A percentile compares a stretch with the other conserved stretches of the same genome.
phyloP scores from a whole-genome alignment of 2,329 filamentous ascomycete species.

The Aureobasidium sp. region DNA sequence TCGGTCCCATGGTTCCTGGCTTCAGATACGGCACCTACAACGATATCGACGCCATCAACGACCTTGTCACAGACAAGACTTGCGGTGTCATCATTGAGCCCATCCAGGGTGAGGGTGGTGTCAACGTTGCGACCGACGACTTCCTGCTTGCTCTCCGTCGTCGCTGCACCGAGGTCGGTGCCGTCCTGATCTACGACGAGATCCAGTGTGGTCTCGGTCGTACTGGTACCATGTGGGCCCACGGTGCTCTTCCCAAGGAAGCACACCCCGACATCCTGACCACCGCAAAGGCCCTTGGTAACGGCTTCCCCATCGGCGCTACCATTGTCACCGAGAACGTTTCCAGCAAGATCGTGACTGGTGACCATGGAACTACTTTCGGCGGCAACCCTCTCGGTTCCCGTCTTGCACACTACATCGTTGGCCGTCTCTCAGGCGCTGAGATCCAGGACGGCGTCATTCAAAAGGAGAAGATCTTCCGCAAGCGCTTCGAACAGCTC shows the following conservation, averaged over 20 bases:
- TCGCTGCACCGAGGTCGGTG: constrained; percentile 78
- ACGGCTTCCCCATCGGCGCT: constrained; percentile 91
- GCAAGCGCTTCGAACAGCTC: constrained; percentile 49
- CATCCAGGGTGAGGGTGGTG: constrained; percentile 93
- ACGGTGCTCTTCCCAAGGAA: constrained; percentile 61
- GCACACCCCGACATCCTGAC: constrained; percentile 92
- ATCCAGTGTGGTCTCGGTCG: constrained; percentile 90
- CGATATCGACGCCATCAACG: constrained; percentile 61
- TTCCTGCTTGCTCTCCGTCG: constrained; percentile 78
- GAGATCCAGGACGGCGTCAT: constrained; percentile 62
- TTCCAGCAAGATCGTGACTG: constrained; percentile 59
- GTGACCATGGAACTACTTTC: constrained; percentile 91
- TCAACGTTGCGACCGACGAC: constrained; percentile 72
- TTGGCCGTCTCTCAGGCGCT: constrained; percentile 64
- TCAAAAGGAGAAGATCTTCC: constrained; percentile 56
- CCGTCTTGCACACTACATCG: constrained; percentile 77
- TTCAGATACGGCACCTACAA: constrained; percentile 85
- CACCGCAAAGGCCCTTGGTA: constrained; percentile 90
- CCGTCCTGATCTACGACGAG: constrained; percentile 88
- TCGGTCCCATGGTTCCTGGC: constrained; percentile 89
- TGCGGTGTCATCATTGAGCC: constrained; percentile 95
- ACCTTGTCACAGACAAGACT: constrained; percentile 72
- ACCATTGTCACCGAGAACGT: constrained; percentile 61
- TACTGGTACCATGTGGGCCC: constrained; percentile 87
- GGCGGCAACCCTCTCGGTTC: constrained; percentile 85